Evolutionary conservation across 2,329 filamentous ascomycete species (phyloP).

Genomic region (Microthyrium microscopicum): DNA sequence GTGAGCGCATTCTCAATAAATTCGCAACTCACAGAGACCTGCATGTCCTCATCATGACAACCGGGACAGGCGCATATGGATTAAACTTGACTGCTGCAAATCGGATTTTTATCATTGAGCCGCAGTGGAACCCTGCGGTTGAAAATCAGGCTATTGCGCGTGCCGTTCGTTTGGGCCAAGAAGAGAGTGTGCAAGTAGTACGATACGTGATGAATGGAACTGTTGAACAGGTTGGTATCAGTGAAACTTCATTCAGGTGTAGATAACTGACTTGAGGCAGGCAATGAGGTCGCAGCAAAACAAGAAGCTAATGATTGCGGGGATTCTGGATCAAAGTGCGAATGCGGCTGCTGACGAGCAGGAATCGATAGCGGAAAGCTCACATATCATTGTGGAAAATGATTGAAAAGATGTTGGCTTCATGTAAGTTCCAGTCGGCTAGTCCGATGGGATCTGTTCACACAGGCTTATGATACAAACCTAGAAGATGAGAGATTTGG

Average conservation of each 20-base stretch:
- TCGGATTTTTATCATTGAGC: constrained; percentile 34
- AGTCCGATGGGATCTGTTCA: too few species aligned
- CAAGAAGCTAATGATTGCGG: too few species aligned
- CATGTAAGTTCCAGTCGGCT: too few species aligned
- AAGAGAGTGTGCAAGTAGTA: constrained; percentile 25
- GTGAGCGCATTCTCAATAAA: constrained; percentile 36
- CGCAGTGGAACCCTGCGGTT: constrained; percentile 38
- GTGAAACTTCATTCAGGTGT: neutral
- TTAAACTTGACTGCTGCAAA: constrained; percentile 33
- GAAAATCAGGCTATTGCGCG: constrained; percentile 36
- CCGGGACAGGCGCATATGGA: constrained; percentile 31
- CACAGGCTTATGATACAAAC: too few species aligned
- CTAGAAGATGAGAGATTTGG: too few species aligned
- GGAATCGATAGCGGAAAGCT: too few species aligned
- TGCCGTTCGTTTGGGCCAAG: constrained; percentile 31
- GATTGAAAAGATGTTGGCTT: too few species aligned
- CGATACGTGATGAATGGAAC: constrained; percentile 29
- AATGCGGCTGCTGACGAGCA: too few species aligned
- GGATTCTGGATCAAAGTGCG: too few species aligned
- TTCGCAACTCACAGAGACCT: constrained; percentile 18
- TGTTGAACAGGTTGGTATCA: constrained; percentile 26
- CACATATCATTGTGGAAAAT: too few species aligned
- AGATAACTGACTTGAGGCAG: neutral
- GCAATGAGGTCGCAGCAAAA: too few species aligned
- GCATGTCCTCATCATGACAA: constrained; percentile 35